Base-by-base conservation (phyloP, 2,329 filamentous ascomycete genomes). In the Colletotrichum shisoi region DNA sequence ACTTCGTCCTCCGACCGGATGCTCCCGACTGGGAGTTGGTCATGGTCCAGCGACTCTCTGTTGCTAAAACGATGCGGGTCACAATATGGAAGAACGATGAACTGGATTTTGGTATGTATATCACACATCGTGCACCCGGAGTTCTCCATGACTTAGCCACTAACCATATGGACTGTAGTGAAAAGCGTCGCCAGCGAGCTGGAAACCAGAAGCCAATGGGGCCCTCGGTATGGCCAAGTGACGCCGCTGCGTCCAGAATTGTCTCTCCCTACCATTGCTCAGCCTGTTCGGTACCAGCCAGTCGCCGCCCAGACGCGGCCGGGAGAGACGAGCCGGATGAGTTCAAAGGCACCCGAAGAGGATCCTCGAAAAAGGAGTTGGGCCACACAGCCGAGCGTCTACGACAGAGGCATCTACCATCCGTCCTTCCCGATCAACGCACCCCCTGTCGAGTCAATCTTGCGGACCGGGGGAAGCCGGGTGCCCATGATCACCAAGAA, bases 401-500 rank as follows among this genome's bases (percentile, higher is more conserved):
- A 76, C 60, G 68, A 75, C 58, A 63, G 44, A 13, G 67, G 68
- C 11, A 53, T 74, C 13, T 60, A 71, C 15, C 73, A 76, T 57
- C 78, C 78, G 2, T 71, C 71, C 11, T 73, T 81, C 44, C 78
- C 80, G 1, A 72, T 78, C 57, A 73, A 78, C 40, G 78, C 74
- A 5, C 74, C 74, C 27, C 73, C 72, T 39, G 44, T 75, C 1
- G 81, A 84, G 65, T 70, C 70, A 2, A 69, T 83, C 19, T 72
- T 82, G 52, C 73, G 73, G 12, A 78, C 74, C 0, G 72, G 74
- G 0, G 74, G 74, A 1, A 70, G 71, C 19, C 73, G 72, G 37
- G 70, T 80, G 31, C 80, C 81, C 1, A 75, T 76, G 52, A 71
- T 80, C 17, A 76, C 75, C 17, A 74, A 77, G 27, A 76, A 73